Conservation (phyloP, 2,329 filamentous ascomycete species). For the Coniella vitis region DNA sequence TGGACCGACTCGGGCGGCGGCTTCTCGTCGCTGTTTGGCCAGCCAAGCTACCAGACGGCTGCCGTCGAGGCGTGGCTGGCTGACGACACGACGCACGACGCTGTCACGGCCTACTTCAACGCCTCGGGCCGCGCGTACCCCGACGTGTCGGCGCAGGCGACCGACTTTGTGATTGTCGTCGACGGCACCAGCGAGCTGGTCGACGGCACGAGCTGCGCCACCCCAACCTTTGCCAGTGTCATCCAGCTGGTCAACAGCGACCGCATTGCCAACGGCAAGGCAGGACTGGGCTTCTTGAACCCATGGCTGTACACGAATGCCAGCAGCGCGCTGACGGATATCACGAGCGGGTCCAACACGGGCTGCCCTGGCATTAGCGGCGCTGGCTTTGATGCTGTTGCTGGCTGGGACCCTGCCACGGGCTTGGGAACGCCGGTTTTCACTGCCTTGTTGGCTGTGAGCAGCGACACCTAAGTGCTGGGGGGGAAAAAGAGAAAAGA, state of each 20-base stretch:
- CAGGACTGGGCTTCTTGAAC: constrained; percentile 36
- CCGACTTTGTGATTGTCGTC: constrained; percentile 16
- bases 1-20: constrained; percentile 46
- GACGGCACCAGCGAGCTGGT: neutral
- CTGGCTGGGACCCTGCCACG: constrained; percentile 13
- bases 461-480: constrained; percentile 1
- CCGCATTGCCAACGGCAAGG: constrained; percentile 35
- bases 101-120: constrained; percentile 31
- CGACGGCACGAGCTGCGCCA: constrained; percentile 32
- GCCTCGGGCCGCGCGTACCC: constrained; percentile 15
- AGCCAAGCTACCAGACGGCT: constrained; percentile 35
- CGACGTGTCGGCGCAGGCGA: constrained; percentile 31
- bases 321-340: constrained; percentile 18
- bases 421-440: constrained; percentile 15
- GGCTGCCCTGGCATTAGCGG: constrained; percentile 8
- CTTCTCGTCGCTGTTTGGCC: constrained; percentile 40
- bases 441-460: constrained; percentile 11
- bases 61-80: constrained; percentile 23
- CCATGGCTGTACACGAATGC: constrained; percentile 18
- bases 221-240: constrained; percentile 45
- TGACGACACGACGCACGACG: constrained; percentile 4
- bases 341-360: constrained; percentile 8
- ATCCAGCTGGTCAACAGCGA: constrained; percentile 47
- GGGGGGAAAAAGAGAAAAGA: neutral
- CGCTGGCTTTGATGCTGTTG: constrained; percentile 12